phyloP scores from a whole-genome alignment of 805 yeast genomes.

The Zygosaccharomyces lentus region DNA sequence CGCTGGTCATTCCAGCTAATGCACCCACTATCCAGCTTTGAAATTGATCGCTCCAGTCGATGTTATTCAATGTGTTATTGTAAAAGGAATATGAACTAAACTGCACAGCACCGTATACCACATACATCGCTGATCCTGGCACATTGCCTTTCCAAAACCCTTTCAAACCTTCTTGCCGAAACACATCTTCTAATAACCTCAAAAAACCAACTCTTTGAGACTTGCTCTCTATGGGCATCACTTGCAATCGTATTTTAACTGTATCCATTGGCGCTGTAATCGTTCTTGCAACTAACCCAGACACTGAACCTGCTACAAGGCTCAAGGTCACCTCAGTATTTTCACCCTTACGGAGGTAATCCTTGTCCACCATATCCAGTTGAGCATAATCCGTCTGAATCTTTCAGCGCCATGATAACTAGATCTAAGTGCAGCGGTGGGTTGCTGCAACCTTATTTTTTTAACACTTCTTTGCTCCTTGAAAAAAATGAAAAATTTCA shows the following conservation, averaged over 20 bases:
- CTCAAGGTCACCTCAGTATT: conserved; percentile 51
- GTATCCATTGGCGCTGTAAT: conserved; percentile 39
- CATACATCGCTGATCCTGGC: conserved; percentile 84
- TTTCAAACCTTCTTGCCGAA: conserved; percentile 58
- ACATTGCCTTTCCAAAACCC: conserved; percentile 96
- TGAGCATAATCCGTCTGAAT: background rate
- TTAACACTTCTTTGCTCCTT: background rate
- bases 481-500: background rate
- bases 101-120: conserved; percentile 80
- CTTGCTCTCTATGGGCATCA: conserved; percentile 13
- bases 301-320: conserved; percentile 61
- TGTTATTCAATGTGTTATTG: conserved; percentile 38
- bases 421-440: background rate
- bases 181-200: conserved; percentile 42
- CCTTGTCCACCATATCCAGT: conserved; percentile 21
- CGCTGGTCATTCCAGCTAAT: conserved; percentile 70
- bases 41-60: conserved; percentile 22
- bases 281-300: conserved; percentile 55
- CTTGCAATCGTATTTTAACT: conserved; percentile 31
- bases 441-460: background rate
- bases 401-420: background rate
- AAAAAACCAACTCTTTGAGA: conserved; percentile 5
- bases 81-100: conserved; percentile 64
- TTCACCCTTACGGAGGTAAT: conserved; percentile 49
- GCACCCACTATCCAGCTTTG: conserved; percentile 61